Base-by-base conservation (phyloP, 2,329 filamentous ascomycete genomes). In the Pestalotiopsis sp. region DNA sequence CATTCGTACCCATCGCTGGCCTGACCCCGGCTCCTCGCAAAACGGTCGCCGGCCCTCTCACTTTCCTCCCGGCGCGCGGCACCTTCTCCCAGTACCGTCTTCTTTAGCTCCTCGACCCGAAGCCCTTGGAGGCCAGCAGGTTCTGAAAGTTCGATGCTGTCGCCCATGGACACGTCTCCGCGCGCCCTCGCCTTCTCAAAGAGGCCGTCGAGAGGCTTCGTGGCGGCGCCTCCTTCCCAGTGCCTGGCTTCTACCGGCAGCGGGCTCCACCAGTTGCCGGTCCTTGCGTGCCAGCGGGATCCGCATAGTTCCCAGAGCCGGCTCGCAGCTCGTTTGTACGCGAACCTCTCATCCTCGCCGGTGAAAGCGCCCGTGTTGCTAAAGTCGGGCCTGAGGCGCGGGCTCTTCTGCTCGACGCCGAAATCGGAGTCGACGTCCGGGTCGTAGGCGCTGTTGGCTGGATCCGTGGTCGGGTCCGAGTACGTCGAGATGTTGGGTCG, bases 301-400 rank as follows among this genome's bases (percentile, higher is more conserved):
- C 92, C 89, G 78, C 92, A 95, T 77, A 96, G 89, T 80, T 96
- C 92, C 93, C 92, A 96, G 3, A 96, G 81, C n/a, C 93, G 83
- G 72, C 91, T 93, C 58, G 89, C 85, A 1, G 93, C 93, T 27
- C 93, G 85, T 79, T 93, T 93, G 73, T 94, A 95, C 0, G 93
- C 93, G 77, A 96, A 96, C 13, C 89, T 85, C 78, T 95, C 93
- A 77, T 95, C 93, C 77, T 95, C 92, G 13, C 93, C 93, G 0
- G 91, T 95, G 74, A 95, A 92, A 0, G 87, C 89, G 12, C 85
- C 82, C 0, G 90, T 86, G 71, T 91, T 89, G 64, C 84, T 87
- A 75, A 95, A 96, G 75, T 95, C 87, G 14, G 56, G 52, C n/a
- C 17, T 56, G n/a, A 87, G 79, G 66, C 79, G 78, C 7, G 73